Evolutionary conservation across 768 basidiomycete species (phyloP).

Genomic region (Rhizopogon vesiculosus): DNA sequence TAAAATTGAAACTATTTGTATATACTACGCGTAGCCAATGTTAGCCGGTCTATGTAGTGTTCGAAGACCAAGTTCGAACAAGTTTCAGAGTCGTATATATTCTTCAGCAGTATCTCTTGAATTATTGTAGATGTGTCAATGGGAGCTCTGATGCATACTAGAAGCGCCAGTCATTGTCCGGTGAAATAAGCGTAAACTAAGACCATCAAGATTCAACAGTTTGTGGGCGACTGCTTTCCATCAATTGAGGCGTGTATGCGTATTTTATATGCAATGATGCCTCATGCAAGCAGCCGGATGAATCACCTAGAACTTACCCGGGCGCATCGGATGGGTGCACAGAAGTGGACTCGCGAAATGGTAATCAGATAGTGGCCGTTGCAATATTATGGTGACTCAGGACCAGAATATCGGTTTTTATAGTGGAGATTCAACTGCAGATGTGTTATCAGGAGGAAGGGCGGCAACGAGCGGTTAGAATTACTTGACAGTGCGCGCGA

Average conservation of each 20-base stretch:
- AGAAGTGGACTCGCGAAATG: neutral
- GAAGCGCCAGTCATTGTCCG: neutral
- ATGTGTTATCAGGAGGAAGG: neutral
- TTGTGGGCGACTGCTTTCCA: neutral
- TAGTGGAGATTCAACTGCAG: neutral
- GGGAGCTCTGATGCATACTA: no score
- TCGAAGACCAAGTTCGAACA: no score
- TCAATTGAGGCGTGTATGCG: neutral
- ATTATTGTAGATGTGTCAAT: neutral
- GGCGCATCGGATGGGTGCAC: neutral
- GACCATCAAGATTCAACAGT: neutral
- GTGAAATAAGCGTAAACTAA: neutral
- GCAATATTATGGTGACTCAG: neutral
- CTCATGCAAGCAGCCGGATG: neutral
- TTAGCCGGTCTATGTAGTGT: no score
- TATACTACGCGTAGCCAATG: no score
- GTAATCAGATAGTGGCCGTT: neutral
- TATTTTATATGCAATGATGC: neutral
- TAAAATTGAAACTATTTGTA: no score
- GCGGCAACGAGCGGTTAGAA: neutral
- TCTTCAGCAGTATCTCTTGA: no score
- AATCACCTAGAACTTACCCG: neutral
- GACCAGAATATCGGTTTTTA: neutral
- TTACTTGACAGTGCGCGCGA: no score
- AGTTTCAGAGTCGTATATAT: no score